These are phyloP conservation scores for Gamarada debralockiae DNA, from an alignment of 495 filamentous ascomycete genomes.

Conservation along the genomic window DNA sequence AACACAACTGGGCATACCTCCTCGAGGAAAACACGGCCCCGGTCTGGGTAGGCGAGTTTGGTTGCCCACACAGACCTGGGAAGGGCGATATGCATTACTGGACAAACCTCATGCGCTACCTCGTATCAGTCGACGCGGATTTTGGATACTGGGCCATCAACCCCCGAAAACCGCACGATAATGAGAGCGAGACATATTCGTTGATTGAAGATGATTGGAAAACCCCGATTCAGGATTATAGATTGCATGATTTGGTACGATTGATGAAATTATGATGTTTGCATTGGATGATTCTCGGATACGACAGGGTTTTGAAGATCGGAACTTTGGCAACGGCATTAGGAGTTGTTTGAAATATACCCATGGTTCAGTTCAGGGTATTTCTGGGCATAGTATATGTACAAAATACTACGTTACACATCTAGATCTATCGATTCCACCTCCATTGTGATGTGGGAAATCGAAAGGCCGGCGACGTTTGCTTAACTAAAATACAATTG, in stretches of 20 bases:
- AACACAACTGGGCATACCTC: constrained; percentile 58
- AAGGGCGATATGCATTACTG: constrained; percentile 55
- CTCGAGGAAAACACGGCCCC: constrained; percentile 52
- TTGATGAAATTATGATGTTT: no score
- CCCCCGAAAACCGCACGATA: constrained; percentile 46
- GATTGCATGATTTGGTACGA: constrained; percentile 50
- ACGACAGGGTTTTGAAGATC: no score
- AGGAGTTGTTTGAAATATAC: no score
- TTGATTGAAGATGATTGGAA: constrained; percentile 55
- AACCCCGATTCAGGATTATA: constrained; percentile 50
- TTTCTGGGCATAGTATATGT: no score
- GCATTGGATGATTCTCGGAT: no score
- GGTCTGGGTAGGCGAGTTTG: constrained; percentile 60
- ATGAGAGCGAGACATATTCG: constrained; percentile 48
- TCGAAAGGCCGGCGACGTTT: no score
- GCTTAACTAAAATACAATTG: no score
- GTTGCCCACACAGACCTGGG: constrained; percentile 42
- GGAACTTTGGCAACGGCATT: no score
- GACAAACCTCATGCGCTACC: constrained; percentile 49
- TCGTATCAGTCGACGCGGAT: constrained; percentile 50
- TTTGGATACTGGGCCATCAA: constrained; percentile 65
- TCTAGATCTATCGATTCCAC: no score
- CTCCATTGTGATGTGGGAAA: no score
- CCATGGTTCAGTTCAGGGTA: no score
- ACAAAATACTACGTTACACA: no score